These are phyloP conservation scores for Mallotus nudiflorus DNA, from an alignment of 345 rosid genomes.

Conservation along the genomic window DNA sequence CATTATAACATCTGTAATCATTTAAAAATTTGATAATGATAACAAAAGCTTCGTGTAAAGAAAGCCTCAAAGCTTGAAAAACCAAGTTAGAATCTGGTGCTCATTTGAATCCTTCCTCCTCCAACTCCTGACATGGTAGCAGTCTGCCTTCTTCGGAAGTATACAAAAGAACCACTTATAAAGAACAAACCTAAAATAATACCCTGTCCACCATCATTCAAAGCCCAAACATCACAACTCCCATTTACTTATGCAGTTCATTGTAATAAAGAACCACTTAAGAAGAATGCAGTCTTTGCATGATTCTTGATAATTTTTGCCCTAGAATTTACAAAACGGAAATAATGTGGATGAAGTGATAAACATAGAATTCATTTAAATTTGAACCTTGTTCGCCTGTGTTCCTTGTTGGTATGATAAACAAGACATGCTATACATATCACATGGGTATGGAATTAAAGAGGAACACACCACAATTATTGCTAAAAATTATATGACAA, in stretches of 20 bases:
- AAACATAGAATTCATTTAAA: not conserved
- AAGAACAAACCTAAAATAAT: conserved; percentile 52
- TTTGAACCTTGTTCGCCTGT: not conserved
- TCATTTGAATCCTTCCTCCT: conserved; percentile 56
- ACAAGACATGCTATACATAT: too few relatives aligned
- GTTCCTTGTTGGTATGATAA: too few relatives aligned
- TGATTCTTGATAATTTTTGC: conserved; percentile 2
- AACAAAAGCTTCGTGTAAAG: not conserved
- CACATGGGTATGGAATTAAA: too few relatives aligned
- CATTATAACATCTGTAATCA: not conserved
- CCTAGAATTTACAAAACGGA: not conserved
- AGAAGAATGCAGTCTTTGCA: not conserved
- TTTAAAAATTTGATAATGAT: not conserved
- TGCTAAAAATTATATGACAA: too few relatives aligned
- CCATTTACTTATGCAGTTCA: not conserved
- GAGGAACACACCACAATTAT: too few relatives aligned
- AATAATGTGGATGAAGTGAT: not conserved
- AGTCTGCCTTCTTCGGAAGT: conserved; percentile 55
- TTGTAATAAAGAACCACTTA: not conserved
- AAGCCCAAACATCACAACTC: conserved; percentile 1
- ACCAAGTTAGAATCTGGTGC: conserved; percentile 51
- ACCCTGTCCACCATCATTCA: conserved; percentile 44
- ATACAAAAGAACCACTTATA: conserved; percentile 62
- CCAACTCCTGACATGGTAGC: conserved; percentile 56
- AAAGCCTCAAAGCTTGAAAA: not conserved